Evolutionary conservation across 2,329 filamentous ascomycete species (phyloP).

Genomic region (Pseudogymnoascus sp.): DNA sequence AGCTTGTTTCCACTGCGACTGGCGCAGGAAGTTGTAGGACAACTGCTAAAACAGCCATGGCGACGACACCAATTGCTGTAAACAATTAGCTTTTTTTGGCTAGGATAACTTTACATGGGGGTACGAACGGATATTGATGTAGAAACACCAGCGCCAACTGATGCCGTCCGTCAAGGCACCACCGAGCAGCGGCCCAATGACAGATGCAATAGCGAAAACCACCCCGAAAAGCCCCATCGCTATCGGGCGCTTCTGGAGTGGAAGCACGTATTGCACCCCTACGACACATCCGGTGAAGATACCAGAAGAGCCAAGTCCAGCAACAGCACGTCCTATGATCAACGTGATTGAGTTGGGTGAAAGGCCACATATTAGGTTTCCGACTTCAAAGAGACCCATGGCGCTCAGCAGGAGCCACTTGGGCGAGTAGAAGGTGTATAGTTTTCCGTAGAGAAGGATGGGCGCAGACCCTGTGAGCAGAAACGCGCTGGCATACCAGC

Average conservation of each 20-base stretch:
- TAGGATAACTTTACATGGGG: not conserved
- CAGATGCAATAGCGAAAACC: constrained; percentile 22
- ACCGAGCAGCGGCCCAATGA: constrained; percentile 30
- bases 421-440: constrained; percentile 26
- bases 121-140: constrained; percentile 28
- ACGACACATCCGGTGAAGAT: constrained; percentile 26
- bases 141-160: constrained; percentile 30
- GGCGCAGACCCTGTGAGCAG: constrained; percentile 26
- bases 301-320: constrained; percentile 25
- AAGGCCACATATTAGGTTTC: constrained; percentile 25
- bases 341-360: constrained; percentile 24
- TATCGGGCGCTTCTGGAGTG: constrained; percentile 18
- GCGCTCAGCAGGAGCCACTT: constrained; percentile 24
- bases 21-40: constrained; percentile 29
- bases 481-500: constrained; percentile 34
- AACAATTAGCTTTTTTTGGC: not conserved
- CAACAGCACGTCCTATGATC: constrained; percentile 27
- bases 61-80: constrained; percentile 25
- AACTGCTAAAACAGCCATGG: constrained; percentile 28
- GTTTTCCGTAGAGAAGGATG: constrained; percentile 21
- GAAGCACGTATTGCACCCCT: constrained; percentile 23
- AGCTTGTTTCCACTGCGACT: constrained; percentile 30
- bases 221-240: constrained; percentile 19
- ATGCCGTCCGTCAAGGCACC: constrained; percentile 33
- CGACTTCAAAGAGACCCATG: constrained; percentile 27